A percentile compares a stretch with the other conserved stretches of the same genome.
Evolutionary conservation across 1,284 basidiomycete genomes (phyloP).

Genomic region (Ustilago hordei): DNA sequence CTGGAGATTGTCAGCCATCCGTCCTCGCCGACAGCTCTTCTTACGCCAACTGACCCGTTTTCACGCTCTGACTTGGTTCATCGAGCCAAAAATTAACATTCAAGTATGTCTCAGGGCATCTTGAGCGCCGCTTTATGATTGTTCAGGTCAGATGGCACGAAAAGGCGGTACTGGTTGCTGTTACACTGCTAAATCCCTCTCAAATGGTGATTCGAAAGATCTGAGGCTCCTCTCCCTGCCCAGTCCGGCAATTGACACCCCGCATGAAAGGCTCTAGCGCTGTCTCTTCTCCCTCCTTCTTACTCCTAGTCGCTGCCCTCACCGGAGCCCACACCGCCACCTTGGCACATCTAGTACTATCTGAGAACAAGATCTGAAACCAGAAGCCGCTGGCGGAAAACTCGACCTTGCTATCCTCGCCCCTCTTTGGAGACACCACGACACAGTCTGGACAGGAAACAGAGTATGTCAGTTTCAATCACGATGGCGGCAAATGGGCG

Average conservation of each 20-base stretch:
- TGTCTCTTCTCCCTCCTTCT: conserved; percentile 17
- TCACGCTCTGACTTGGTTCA: background rate
- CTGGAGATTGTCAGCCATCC: background rate
- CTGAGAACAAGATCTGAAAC: conserved; percentile 17
- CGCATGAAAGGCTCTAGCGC: conserved; percentile 24
- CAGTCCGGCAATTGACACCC: conserved; percentile 4
- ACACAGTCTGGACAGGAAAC: conserved; percentile 22
- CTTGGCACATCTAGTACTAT: conserved; percentile 9
- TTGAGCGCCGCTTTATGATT: background rate
- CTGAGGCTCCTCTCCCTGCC: background rate
- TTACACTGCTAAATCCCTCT: background rate
- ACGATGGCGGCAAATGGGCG: background rate
- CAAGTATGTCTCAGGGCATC: background rate
- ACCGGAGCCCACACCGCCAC: conserved; percentile 18
- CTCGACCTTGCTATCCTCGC: conserved; percentile 22
- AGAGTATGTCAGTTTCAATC: background rate
- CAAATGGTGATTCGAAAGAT: background rate
- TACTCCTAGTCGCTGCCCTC: background rate
- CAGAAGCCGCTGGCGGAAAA: conserved; percentile 30
- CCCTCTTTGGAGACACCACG: conserved; percentile 16
- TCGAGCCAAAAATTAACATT: background rate
- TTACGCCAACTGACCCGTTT: background rate
- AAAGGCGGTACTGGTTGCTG: no score
- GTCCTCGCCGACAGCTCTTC: background rate
- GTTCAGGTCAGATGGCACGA: background rate